Conservation (phyloP, 441 rosid species). For the Hypseocharis bilobata region DNA sequence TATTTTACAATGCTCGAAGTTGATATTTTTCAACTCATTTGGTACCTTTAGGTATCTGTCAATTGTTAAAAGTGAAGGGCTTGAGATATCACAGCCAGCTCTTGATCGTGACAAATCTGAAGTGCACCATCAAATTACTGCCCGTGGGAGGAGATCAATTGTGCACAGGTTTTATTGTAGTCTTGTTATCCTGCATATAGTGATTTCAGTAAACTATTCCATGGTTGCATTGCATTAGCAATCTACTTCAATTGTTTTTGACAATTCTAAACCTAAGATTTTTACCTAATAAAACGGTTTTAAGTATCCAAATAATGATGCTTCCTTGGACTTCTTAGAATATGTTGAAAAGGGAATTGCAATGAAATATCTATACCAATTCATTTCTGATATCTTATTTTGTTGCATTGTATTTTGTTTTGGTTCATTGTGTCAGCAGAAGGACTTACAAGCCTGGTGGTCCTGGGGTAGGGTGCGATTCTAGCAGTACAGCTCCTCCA, state of each 20-base stretch:
- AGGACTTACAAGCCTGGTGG: conserved; percentile 44
- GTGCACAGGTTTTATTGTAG: conserved; percentile 47
- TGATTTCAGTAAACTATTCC: no score
- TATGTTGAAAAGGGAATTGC: neutral
- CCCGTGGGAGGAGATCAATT: conserved; percentile 38
- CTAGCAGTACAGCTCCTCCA: conserved; percentile 45
- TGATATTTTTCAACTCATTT: conserved; percentile 1
- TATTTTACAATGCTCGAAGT: neutral
- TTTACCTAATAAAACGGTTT: neutral
- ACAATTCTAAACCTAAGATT: neutral
- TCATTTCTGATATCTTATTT: no score
- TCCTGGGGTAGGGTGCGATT: conserved; percentile 34
- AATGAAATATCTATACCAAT: neutral
- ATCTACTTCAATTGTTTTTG: neutral
- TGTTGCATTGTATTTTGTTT: neutral
- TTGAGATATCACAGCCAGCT: conserved; percentile 66
- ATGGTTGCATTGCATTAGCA: neutral
- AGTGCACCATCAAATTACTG: conserved; percentile 67
- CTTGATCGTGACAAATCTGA: conserved; percentile 46
- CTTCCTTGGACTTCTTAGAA: neutral
- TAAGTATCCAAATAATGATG: neutral
- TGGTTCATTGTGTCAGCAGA: conserved; percentile 29
- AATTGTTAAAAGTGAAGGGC: conserved; percentile 40
- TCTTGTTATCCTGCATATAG: neutral
- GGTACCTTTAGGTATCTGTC: conserved; percentile 36